phyloP scores from a whole-genome alignment of 1,284 basidiomycete species.

The Pseudomicrostroma phylloplanum region DNA sequence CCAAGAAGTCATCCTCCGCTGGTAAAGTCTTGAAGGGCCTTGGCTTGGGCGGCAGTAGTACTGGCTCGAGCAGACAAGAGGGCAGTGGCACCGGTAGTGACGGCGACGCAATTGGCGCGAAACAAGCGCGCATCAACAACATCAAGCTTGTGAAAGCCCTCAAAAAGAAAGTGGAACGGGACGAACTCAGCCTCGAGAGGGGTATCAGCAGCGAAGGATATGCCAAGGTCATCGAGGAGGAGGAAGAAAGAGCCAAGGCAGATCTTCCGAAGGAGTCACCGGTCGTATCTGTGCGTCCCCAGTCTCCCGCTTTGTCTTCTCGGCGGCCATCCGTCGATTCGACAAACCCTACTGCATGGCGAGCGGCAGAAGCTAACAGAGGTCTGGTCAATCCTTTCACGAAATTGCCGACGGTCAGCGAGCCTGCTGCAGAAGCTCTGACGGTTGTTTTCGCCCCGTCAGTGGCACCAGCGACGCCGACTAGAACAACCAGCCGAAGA shows the following conservation, averaged over 20 bases:
- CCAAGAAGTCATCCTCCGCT: not conserved
- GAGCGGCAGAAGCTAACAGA: not conserved
- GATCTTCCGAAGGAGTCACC: not conserved
- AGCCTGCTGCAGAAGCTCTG: not conserved
- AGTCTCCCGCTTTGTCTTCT: too few relatives aligned
- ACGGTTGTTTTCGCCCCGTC: too few relatives aligned
- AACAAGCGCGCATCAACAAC: not conserved
- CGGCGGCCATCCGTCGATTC: too few relatives aligned
- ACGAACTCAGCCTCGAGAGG: slow-evolving; percentile 1
- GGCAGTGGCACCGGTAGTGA: too few relatives aligned
- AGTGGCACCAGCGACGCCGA: too few relatives aligned
- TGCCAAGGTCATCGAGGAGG: not conserved
- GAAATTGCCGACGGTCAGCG: not conserved
- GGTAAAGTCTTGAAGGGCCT: not conserved
- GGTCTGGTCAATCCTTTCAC: not conserved
- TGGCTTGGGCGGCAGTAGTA: not conserved
- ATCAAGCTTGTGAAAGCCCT: slow-evolving; percentile 3
- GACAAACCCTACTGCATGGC: too few relatives aligned
- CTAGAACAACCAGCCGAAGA: not conserved
- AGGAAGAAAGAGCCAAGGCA: not conserved
- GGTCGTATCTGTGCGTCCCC: too few relatives aligned
- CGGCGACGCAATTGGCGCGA: not conserved
- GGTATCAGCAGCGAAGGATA: slow-evolving; percentile 3
- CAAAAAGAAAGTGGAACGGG: slow-evolving; percentile 3
- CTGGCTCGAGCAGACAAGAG: too few relatives aligned